Base-by-base conservation (phyloP, 2,329 filamentous ascomycete genomes). In the Cadophora malorum region DNA sequence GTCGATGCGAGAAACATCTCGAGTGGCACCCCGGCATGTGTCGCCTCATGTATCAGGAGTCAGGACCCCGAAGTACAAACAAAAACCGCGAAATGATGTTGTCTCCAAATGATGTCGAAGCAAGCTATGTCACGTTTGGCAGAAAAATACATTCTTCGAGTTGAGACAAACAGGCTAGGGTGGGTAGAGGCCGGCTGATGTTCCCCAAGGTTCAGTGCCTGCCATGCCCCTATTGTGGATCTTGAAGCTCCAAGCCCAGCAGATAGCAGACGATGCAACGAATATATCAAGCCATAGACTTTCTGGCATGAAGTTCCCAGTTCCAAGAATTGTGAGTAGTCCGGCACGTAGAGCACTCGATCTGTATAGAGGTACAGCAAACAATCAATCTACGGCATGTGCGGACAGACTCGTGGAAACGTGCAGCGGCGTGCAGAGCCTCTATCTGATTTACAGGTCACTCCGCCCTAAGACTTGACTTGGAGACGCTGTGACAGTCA, bases 381-480 rank as follows among this genome's bases (percentile, higher is more conserved):
- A 33, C 35, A n/a, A 38, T 60, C 19, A 25, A 28, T 23, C 25
- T 31, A 49, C 50, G 47, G 31, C 63, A 59, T 64, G 38, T 28
- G 33, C 38, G 31, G 64, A 62, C 21, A 49, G 49, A 61, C 64
- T 63, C 63, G 66, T 70, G 66, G 68, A 49, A 70, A 63, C 35
- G 33, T 70, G 56, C 66, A 70, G 25, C 41, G 31, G 47, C 28
- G 19, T 59, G 41, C 56, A 45, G 21, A 16, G 45, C n/a, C 19
- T 4, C 1, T 5, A 8, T 41, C 56, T 21, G 16, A 23, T 38
- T 10, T 59, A 14, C 56, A 45, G 21, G 21, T 5, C 41, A 45
- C 4, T 19, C 41, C 12, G 41, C 23, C 33, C 38, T 38, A 23
- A 21, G 19, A 3, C 31, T n/a, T 16, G n/a, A 19, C n/a, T 66